These are phyloP conservation scores for Hericium rajendrae DNA, from an alignment of 768 basidiomycete species.

Conservation along the genomic window DNA sequence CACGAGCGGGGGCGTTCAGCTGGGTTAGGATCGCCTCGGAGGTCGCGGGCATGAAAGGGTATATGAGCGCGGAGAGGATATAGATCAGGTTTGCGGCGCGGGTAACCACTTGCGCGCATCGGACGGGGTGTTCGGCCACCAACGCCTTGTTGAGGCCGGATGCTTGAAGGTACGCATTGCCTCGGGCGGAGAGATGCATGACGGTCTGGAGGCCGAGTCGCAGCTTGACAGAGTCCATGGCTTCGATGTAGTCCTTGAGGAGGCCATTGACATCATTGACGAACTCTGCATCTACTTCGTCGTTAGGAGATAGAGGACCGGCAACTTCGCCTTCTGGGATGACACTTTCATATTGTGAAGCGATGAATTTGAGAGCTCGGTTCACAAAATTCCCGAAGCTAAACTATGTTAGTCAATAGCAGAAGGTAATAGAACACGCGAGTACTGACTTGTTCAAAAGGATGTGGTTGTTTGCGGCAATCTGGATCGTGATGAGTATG, in stretches of 20 bases:
- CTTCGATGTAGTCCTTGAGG: slow-evolving; percentile 69
- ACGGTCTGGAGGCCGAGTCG: slow-evolving; percentile 79
- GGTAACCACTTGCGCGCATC: slow-evolving; percentile 85
- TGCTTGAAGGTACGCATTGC: slow-evolving; percentile 91
- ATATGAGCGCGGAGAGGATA: slow-evolving; percentile 69
- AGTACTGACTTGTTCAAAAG: slow-evolving; percentile 77
- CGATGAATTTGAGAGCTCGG: slow-evolving; percentile 84
- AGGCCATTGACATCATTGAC: slow-evolving; percentile 70
- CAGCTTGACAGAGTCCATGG: slow-evolving; percentile 88
- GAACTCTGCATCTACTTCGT: slow-evolving; percentile 64
- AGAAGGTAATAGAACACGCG: not conserved
- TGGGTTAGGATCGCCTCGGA: slow-evolving; percentile 74
- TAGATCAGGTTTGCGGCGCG: slow-evolving; percentile 93
- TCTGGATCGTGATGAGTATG: slow-evolving; percentile 30
- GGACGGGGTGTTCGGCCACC: slow-evolving; percentile 67
- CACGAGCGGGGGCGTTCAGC: slow-evolving; percentile 80
- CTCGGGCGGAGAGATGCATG: slow-evolving; percentile 83
- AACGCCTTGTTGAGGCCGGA: slow-evolving; percentile 87
- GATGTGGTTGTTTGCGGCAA: slow-evolving; percentile 87
- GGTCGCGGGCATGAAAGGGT: slow-evolving; percentile 96
- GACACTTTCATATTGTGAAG: slow-evolving; percentile 70
- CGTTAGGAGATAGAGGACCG: slow-evolving; percentile 62
- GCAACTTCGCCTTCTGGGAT: slow-evolving; percentile 74
- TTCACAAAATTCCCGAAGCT: slow-evolving; percentile 99
- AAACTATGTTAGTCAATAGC: not conserved